Base-by-base conservation (phyloP, 177 flowering plant genomes). In the Vitis hybrid region DNA sequence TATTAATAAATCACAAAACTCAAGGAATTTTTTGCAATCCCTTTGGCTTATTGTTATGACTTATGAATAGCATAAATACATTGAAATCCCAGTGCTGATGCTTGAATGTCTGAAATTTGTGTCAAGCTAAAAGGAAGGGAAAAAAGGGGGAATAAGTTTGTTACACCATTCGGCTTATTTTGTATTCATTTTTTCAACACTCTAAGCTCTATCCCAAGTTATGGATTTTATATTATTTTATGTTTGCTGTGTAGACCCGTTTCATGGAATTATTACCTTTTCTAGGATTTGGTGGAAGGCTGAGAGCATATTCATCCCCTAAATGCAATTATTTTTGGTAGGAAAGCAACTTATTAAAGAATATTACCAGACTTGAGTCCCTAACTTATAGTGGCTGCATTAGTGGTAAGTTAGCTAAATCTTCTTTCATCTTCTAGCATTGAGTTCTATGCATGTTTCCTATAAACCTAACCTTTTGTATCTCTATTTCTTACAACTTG, bases 401-500 rank as follows among this genome's bases (percentile, higher is more conserved):
- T 4, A 45, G 20, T 53, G 8, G 39, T 31, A 5, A n/a, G 29
- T 11, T 39, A 52, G 18, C 20, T 16, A 13, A 19, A 52, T 26
- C n/a, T 55, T 57, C 13, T n/a, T 29, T 55, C 48, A 57, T 55
- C 15, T 69, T 62, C 49, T 61, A 33, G 53, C 15, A 10, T 53
- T 50, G 14, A 48, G 11, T 69, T 53, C 16, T 48, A 19, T 18
- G 56, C 12, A 31, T 51, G 45, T 31, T 20, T 29, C 26, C 53
- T 14, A 45, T 1, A 19, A 58, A 12, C 12, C 72, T 39, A 45
- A 68, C 16, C 19, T 33, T 33, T 19, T 50, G 58, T 69, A 63
- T 18, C 20, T 45, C 11, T 49, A 66, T 78, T 45, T 64, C 60
- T 73, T 16, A 56, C 62, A 70, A 31, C 11, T 20, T 59, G 57